Percentiles rank a stretch among this genome's conserved stretches.
Evolutionary conservation across 2,329 filamentous ascomycete species (phyloP).

Genomic region (Dactylellina parvicollis): DNA sequence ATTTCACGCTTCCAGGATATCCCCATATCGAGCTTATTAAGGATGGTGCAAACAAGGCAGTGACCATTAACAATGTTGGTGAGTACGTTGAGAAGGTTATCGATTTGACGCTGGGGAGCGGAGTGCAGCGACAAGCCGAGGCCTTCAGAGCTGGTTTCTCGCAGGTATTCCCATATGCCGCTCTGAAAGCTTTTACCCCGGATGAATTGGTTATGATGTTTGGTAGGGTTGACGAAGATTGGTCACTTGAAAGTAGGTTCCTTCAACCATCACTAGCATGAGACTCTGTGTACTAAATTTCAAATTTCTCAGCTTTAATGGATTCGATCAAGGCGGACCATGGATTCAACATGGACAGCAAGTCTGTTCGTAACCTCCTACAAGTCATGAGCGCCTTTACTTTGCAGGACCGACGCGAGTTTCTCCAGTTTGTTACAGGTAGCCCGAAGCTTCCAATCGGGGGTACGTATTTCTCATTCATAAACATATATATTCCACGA

Average conservation of each 20-base stretch:
- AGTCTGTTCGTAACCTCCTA: slow-evolving; percentile 89
- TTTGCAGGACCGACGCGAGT: slow-evolving; percentile 80
- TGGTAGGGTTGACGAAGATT: slow-evolving; percentile 91
- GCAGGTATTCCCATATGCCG: slow-evolving; percentile 93
- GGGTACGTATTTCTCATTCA: slow-evolving; percentile 69
- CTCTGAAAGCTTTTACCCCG: slow-evolving; percentile 90
- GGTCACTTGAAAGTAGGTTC: slow-evolving; percentile 91
- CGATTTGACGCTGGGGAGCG: slow-evolving; percentile 87
- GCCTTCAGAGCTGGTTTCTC: slow-evolving; percentile 92
- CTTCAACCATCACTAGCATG: neutral
- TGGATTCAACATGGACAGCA: slow-evolving; percentile 98
- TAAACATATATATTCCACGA: slow-evolving; percentile 15
- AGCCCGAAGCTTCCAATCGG: slow-evolving; percentile 98
- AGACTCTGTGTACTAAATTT: slow-evolving; percentile 59
- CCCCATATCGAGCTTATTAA: slow-evolving; percentile 82
- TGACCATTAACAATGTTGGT: slow-evolving; percentile 92
- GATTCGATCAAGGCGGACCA: slow-evolving; percentile 99
- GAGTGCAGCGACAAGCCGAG: slow-evolving; percentile 87
- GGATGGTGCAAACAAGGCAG: slow-evolving; percentile 76
- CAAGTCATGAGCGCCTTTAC: slow-evolving; percentile 92
- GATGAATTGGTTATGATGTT: slow-evolving; percentile 95
- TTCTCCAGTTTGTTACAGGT: slow-evolving; percentile 96
- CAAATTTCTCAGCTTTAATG: slow-evolving; percentile 75
- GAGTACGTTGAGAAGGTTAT: slow-evolving; percentile 87
- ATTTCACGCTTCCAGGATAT: slow-evolving; percentile 95